Evolutionary conservation across 2,329 filamentous ascomycete genomes (phyloP).

Genomic region (Xylariaceae sp.): DNA sequence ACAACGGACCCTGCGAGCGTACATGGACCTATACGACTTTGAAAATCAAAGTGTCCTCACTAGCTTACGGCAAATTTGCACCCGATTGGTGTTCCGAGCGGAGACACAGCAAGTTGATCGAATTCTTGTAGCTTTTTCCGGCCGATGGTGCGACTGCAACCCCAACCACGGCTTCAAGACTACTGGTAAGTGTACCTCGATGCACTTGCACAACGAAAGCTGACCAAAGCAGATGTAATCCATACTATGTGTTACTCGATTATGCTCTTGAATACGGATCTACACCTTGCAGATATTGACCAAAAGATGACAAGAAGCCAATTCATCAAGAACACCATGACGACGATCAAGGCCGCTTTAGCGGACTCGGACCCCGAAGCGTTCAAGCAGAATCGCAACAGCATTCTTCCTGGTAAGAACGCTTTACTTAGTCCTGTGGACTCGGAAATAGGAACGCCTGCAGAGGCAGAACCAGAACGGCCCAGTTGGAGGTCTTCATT

Average conservation of each 20-base stretch:
- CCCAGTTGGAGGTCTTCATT: slow-evolving; percentile 39
- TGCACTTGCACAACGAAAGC: too few relatives aligned
- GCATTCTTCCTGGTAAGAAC: slow-evolving; percentile 45
- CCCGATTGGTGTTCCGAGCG: slow-evolving; percentile 74
- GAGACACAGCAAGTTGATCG: slow-evolving; percentile 97
- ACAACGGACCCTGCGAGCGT: slow-evolving; percentile 62
- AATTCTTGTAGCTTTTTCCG: slow-evolving; percentile 83
- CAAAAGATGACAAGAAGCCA: slow-evolving; percentile 93
- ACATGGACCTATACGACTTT: slow-evolving; percentile 92
- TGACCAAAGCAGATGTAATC: slow-evolving; percentile 65
- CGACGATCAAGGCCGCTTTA: slow-evolving; percentile 75
- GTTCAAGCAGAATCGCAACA: slow-evolving; percentile 51
- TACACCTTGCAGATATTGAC: slow-evolving; percentile 92
- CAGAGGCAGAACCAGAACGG: slow-evolving; percentile 20
- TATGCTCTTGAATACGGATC: slow-evolving; percentile 89
- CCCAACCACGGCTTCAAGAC: slow-evolving; percentile 89
- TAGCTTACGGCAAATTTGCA: slow-evolving; percentile 76
- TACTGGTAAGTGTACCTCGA: slow-evolving; percentile 53
- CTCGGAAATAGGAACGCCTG: slow-evolving; percentile 13
- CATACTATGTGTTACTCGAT: slow-evolving; percentile 97
- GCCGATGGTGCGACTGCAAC: slow-evolving; percentile 91
- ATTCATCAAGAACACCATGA: slow-evolving; percentile 95
- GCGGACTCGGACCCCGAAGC: slow-evolving; percentile 66
- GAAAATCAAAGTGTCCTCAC: slow-evolving; percentile 72
- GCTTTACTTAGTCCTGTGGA: slow-evolving; percentile 22